Conservation (phyloP, 139 green algal genomes). For the Picochlorum sp. region DNA sequence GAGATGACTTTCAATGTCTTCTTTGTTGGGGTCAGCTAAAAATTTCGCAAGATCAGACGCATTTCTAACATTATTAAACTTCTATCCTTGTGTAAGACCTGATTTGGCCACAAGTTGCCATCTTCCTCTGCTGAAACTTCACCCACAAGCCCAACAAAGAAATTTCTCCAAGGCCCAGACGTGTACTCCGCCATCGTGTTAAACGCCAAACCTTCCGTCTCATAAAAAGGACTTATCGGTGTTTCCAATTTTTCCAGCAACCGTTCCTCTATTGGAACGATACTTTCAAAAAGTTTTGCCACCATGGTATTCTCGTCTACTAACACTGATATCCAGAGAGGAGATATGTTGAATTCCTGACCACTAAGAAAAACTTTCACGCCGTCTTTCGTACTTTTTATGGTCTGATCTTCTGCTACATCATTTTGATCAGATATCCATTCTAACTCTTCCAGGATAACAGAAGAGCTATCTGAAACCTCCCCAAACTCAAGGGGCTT, state of each 20-base stretch:
- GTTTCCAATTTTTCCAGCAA: constrained; percentile 17
- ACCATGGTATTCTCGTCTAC: constrained; percentile 11
- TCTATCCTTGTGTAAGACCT: constrained; percentile 38
- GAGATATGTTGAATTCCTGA: constrained; percentile 22
- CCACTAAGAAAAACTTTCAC: constrained; percentile 16
- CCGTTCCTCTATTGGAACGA: constrained; percentile 17
- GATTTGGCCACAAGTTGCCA: constrained; percentile 47
- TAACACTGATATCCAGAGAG: constrained; percentile 36
- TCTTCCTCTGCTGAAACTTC: constrained; percentile 30
- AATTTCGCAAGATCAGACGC: constrained; percentile 36
- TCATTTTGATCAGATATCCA: too few relatives aligned
- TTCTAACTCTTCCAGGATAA: too few relatives aligned
- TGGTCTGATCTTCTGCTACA: too few relatives aligned
- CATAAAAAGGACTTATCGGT: constrained; percentile 30
- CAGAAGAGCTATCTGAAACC: too few relatives aligned
- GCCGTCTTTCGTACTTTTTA: neutral
- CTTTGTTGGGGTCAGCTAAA: constrained; percentile 24
- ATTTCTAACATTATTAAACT: constrained; percentile 38
- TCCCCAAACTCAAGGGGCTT: too few relatives aligned
- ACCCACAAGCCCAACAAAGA: constrained; percentile 36
- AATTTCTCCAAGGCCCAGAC: constrained; percentile 32
- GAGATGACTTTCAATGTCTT: constrained; percentile 30
- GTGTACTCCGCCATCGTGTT: constrained; percentile 7
- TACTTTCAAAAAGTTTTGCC: constrained; percentile 39
- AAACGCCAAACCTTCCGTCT: constrained; percentile 21